phyloP scores from a whole-genome alignment of 2,329 filamentous ascomycete species.

The Teratosphaeria epicoccoides region DNA sequence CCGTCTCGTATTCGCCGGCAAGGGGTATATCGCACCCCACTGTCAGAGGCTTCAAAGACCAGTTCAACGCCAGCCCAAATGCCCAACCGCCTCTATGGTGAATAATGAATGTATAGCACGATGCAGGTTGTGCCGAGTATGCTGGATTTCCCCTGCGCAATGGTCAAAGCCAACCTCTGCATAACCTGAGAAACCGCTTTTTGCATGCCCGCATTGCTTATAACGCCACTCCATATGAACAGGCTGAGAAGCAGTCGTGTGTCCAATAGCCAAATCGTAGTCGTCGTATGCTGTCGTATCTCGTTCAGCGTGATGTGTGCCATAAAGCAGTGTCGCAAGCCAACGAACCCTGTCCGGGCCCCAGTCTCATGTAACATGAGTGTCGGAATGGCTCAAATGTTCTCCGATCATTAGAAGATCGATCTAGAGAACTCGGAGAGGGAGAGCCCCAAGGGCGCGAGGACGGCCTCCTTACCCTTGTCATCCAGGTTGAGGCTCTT shows the following conservation, averaged over 20 bases:
- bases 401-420: not conserved
- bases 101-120: not conserved
- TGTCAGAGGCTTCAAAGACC: not conserved
- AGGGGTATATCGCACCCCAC: not conserved
- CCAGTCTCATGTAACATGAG: not conserved
- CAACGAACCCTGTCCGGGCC: not conserved
- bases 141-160: too few relatives aligned
- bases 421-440: not conserved
- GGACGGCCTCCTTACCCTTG: not conserved
- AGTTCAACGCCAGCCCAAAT: not conserved
- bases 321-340: too few relatives aligned
- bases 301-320: not conserved
- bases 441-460: not conserved
- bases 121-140: not conserved
- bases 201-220: not conserved
- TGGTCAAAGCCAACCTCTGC: too few relatives aligned
- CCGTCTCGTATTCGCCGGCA: not conserved
- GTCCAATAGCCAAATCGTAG: not conserved
- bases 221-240: not conserved
- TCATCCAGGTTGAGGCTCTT: not conserved
- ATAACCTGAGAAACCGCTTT: not conserved
- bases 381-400: not conserved
- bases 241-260: not conserved
- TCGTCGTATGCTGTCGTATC: not conserved
- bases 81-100: not conserved